Base-by-base conservation (phyloP, 306 rosid genomes). In the Citrullus mucosospermus region DNA sequence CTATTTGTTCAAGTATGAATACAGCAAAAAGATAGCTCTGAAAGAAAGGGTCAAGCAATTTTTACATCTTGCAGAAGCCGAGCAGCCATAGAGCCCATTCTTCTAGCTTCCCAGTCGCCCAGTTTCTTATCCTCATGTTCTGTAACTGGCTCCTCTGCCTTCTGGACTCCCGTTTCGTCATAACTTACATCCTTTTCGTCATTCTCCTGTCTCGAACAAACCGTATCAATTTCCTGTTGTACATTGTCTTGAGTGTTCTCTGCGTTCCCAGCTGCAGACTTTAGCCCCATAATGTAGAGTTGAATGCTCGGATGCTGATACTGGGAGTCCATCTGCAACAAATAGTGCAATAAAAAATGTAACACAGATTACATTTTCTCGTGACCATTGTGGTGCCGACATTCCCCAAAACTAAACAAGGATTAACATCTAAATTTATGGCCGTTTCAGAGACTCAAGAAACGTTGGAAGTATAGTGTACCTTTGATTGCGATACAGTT, bases 221-320 rank as follows among this genome's bases (percentile, higher is more conserved):
- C 82, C 38, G 14, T 83, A 60, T 88, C 86, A 20, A 18, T 78
- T 80, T 85, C 81, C 58, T 80, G 88, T 54, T 83, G 78, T 44
- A 58, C 22, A 14, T 41, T 68, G 63, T 76, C 72, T 48, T 41
- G 76, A 32, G 79, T 8, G 57, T 67, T 90, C 43, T 78, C 87
- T 32, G 77, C 18, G 80, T 61, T 41, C 38, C 78, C 90, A 12
- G 80, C 77, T 16, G 82, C 66, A 30, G 82, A 70, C 78, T 91
- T 95, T 25, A 56, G 17, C 75, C 86, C 93, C 96, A 92, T 83
- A 8, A 89, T 76, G 85, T 78, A 91, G 78, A 95, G 91, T 80
- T 92, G 91, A 80, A 95, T 95, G 79, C 93, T 91, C 58, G 97
- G 92, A 88, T 95, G 97, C 79, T 92, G 97, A 86, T 86, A 95